Evolutionary conservation across 2,329 filamentous ascomycete genomes (phyloP), one percentile per base, ranked within the genome.

Genomic region (Alternaria triticimaculans): DNA sequence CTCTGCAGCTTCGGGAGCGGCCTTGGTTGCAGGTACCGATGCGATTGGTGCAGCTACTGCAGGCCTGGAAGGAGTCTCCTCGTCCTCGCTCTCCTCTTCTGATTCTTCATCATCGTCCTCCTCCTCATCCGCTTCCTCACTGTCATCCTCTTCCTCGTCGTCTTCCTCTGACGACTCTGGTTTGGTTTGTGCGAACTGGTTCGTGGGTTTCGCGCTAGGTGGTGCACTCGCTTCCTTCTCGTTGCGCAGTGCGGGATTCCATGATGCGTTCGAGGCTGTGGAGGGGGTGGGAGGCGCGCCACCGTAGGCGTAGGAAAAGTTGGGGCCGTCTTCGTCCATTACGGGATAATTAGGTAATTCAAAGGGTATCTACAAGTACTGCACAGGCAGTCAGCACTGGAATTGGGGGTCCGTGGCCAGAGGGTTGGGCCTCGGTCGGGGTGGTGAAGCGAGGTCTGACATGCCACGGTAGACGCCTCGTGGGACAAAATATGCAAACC

Each of bases 241-340:
- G 41, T 83, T 82, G 72, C 84, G 80, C 64, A 86, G 76, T 20
- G 87, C 86, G 48, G 87, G 86, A 80, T 88, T 85, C 87, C 87
- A 88, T 20, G 83, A 82, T 57, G 82, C 58, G n/a, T 67, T 58
- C 18, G 83, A 82, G 58, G 82, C 57, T 14, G 67, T 58, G 20
- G 69, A 46, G 4, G 69, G 60, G 28, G 69, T 56, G 18, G 72
- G 59, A 55, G 71, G 64, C 18, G 67, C 64, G 62, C 71, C 73
- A 45, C 68, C 69, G 68, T 75, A 80, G 53, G 81, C 81, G 72
- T 79, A 79, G 53, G 79, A 78, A 68, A 80, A 81, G 70, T 82
- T 78, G 60, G 80, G 80, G 21, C 69, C 78, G 66, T 73, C 73
- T 28, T 79, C 76, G 45, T 76, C 76, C 77, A 80, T 80, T 70